Percentiles rank a stretch among this genome's conserved stretches.
These are phyloP conservation scores for Hypomontagnella submonticulosa DNA, from an alignment of 495 filamentous ascomycete genomes.

Conservation along the genomic window DNA sequence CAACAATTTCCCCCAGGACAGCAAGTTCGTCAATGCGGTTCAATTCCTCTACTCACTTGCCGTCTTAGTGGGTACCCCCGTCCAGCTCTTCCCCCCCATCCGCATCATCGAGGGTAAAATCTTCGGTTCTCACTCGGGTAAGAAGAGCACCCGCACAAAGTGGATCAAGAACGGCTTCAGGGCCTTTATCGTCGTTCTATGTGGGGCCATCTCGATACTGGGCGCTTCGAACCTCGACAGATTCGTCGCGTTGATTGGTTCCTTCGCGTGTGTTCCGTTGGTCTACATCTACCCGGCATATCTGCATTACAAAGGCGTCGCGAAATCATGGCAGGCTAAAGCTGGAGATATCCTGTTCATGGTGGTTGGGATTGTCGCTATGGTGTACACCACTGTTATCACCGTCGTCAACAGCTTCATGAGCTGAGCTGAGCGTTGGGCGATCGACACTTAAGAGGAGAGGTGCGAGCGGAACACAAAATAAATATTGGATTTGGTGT, in stretches of 20 bases:
- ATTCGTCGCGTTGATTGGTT: slow-evolving; percentile 72
- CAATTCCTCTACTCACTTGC: slow-evolving; percentile 74
- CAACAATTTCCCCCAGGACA: slow-evolving; percentile 70
- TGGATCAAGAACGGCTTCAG: slow-evolving; percentile 75
- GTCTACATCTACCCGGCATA: slow-evolving; percentile 93
- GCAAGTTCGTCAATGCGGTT: slow-evolving; percentile 70
- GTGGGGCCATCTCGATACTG: slow-evolving; percentile 61
- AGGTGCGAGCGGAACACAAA: background rate
- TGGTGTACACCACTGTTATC: slow-evolving; percentile 71
- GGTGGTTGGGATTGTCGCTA: slow-evolving; percentile 64
- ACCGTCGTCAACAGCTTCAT: slow-evolving; percentile 61
- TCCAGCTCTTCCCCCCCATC: slow-evolving; percentile 72
- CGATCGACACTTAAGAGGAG: background rate
- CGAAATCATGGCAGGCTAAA: slow-evolving; percentile 58
- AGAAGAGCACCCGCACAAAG: slow-evolving; percentile 63
- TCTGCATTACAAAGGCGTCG: slow-evolving; percentile 69
- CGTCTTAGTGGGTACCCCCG: slow-evolving; percentile 69
- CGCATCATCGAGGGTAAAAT: slow-evolving; percentile 68
- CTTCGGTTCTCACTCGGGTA: slow-evolving; percentile 67
- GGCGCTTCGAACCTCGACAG: slow-evolving; percentile 71
- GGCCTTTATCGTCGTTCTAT: slow-evolving; percentile 57
- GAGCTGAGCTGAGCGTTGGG: slow-evolving; percentile 33
- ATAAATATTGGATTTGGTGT: slow-evolving; percentile 6
- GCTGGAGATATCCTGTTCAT: slow-evolving; percentile 65
- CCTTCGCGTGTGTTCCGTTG: slow-evolving; percentile 78